Percentiles rank a stretch among this genome's conserved stretches.
Evolutionary conservation across 225 moss, liverwort and hornwort genomes (phyloP).

Genomic region (Bryoerythrophyllum caledonicum): DNA sequence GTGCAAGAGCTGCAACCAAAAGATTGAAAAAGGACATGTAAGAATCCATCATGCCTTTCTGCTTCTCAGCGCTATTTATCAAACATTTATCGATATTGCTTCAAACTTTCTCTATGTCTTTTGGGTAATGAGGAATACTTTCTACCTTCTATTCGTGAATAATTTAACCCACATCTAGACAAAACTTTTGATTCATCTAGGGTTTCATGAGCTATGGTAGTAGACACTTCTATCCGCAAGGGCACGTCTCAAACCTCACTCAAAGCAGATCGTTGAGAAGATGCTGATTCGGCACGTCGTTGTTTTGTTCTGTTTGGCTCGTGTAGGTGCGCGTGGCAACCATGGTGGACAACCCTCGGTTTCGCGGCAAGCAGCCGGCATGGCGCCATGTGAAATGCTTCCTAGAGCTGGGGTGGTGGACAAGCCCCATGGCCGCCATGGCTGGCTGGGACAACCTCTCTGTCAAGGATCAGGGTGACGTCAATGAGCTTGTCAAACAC

Average conservation of each 20-base stretch:
- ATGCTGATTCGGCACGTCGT: not conserved
- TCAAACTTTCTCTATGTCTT: too few relatives aligned
- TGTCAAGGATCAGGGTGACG: constrained; percentile 64
- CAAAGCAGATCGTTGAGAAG: too few relatives aligned
- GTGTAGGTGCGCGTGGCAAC: constrained; percentile 88
- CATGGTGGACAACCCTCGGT: constrained; percentile 69
- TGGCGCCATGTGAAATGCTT: constrained; percentile 98
- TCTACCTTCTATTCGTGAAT: too few relatives aligned
- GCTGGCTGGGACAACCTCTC: constrained; percentile 90
- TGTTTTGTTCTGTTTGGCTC: not conserved
- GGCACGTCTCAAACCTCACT: not conserved
- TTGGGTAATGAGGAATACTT: too few relatives aligned
- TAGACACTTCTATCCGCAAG: too few relatives aligned
- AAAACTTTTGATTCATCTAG: too few relatives aligned
- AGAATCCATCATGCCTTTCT: constrained; percentile 5
- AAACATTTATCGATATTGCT: too few relatives aligned
- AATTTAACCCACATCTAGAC: too few relatives aligned
- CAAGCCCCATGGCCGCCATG: constrained; percentile 63
- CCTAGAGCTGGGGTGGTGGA: constrained; percentile 73
- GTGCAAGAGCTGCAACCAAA: constrained; percentile 88
- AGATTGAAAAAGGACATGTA: constrained; percentile 88
- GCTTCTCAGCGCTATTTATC: not conserved
- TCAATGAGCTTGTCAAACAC: constrained; percentile 57
- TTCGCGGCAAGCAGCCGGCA: constrained; percentile 82
- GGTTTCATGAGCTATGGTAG: too few relatives aligned